These are phyloP conservation scores for Chaetomium sp. DNA, from an alignment of 2,329 filamentous ascomycete genomes.

Conservation along the genomic window DNA sequence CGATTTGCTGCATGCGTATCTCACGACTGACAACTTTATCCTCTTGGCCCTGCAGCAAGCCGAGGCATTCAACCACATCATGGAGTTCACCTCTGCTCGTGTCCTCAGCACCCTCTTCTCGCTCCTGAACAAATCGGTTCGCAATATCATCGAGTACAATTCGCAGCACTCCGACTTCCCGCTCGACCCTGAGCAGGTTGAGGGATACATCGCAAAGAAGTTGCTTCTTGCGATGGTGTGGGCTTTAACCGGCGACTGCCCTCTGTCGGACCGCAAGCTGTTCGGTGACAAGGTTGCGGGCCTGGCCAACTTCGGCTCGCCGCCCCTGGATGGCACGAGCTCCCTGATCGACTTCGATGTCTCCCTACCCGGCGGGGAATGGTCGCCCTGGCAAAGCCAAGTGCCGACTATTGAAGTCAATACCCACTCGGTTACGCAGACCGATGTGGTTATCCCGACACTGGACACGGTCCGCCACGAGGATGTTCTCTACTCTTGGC, in stretches of 20 bases:
- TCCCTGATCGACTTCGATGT: conserved; percentile 97
- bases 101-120: conserved; percentile 94
- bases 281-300: conserved; percentile 86
- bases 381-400: conserved; percentile 91
- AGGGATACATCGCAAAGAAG: conserved; percentile 90
- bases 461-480: conserved; percentile 97
- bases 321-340: conserved; percentile 72
- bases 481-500: conserved; percentile 98
- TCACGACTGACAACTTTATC: conserved; percentile 81
- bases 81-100: conserved; percentile 93
- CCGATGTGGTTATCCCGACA: conserved; percentile 97
- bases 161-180: conserved; percentile 92
- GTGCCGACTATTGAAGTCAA: conserved; percentile 96
- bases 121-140: conserved; percentile 88
- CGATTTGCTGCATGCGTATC: conserved; percentile 72
- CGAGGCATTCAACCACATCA: conserved; percentile 85
- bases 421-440: conserved; percentile 96
- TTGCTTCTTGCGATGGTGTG: conserved; percentile 89
- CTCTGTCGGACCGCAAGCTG: conserved; percentile 78
- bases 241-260: conserved; percentile 95
- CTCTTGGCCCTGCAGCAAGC: conserved; percentile 75
- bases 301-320: conserved; percentile 83
- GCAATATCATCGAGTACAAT: conserved; percentile 94
- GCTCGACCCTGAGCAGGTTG: conserved; percentile 84
- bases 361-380: conserved; percentile 80